phyloP scores from a whole-genome alignment of 257 asterid species.

The Solanum medicagineum region DNA sequence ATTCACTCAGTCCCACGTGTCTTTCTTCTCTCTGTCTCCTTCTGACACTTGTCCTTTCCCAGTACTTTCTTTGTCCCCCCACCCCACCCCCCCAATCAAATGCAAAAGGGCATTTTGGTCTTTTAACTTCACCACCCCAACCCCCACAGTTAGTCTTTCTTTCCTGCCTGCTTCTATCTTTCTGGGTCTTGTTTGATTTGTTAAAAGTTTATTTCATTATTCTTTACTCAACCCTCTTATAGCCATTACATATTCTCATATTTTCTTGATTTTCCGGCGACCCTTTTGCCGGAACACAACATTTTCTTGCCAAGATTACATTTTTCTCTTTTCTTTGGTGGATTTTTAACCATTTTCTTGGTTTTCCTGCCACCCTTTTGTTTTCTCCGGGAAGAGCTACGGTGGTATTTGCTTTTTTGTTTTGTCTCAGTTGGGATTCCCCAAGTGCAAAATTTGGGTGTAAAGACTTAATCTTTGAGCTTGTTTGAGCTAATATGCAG shows the following conservation, averaged over 20 bases:
- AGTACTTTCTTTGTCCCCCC: constrained; percentile 10
- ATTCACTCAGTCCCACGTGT: constrained; percentile 61
- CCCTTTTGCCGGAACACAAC: constrained; percentile 4
- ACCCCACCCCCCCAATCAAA: not conserved
- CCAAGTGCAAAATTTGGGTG: not conserved
- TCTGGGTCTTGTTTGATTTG: not conserved
- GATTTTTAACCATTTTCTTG: not conserved
- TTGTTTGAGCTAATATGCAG: constrained; percentile 31
- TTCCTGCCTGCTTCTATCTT: not conserved
- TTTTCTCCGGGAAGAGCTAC: not conserved
- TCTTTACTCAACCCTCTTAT: not conserved
- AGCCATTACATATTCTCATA: not conserved
- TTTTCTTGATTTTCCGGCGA: constrained; percentile 14
- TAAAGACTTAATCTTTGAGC: constrained; percentile 16
- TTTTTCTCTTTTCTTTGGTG: not conserved
- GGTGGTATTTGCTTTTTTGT: not conserved
- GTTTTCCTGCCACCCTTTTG: not conserved
- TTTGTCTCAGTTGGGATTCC: not conserved
- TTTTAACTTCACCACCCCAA: not conserved
- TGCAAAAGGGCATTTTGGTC: constrained; percentile 24
- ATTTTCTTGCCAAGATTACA: not conserved
- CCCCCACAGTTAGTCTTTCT: not conserved
- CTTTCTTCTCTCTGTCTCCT: constrained; percentile 13
- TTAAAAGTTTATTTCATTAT: not conserved
- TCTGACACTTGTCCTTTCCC: constrained; percentile 59